phyloP scores from a whole-genome alignment of 2,329 filamentous ascomycete genomes.

The Botrytis porri region DNA sequence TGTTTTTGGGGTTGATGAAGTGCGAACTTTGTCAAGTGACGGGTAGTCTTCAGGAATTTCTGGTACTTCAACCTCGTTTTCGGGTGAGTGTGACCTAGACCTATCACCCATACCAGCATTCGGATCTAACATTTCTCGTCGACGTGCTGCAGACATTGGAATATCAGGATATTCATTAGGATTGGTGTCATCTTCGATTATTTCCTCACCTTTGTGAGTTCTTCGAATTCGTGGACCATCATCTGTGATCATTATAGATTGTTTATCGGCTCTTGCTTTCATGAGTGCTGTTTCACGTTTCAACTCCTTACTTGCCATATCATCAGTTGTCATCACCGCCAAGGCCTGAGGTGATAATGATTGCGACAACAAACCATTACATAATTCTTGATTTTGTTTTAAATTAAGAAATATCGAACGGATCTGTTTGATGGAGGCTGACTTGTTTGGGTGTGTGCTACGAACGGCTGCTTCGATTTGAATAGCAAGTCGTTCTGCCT shows the following conservation, averaged over 20 bases:
- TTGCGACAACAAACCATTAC: constrained; percentile 70
- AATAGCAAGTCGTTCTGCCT: constrained; percentile 69
- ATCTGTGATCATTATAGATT: constrained; percentile 76
- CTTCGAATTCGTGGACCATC: constrained; percentile 74
- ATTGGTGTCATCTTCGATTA: constrained; percentile 71
- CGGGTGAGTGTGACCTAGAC: constrained; percentile 40
- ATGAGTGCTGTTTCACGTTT: constrained; percentile 74
- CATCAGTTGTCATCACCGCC: constrained; percentile 83
- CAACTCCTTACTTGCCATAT: constrained; percentile 88
- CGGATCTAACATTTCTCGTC: constrained; percentile 42
- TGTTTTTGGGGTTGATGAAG: constrained; percentile 30
- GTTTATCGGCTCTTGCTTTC: constrained; percentile 75
- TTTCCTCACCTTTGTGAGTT: constrained; percentile 93
- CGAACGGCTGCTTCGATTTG: constrained; percentile 73
- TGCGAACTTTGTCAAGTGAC: constrained; percentile 33
- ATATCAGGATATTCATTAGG: constrained; percentile 31
- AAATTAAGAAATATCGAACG: constrained; percentile 80
- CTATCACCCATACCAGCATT: constrained; percentile 37
- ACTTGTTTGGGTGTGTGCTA: constrained; percentile 52
- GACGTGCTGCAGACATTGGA: constrained; percentile 35
- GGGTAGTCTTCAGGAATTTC: constrained; percentile 35
- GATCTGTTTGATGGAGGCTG: constrained; percentile 60
- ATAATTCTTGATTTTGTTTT: constrained; percentile 80
- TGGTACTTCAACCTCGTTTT: constrained; percentile 37
- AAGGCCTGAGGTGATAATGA: constrained; percentile 71